phyloP scores from a whole-genome alignment of 495 filamentous ascomycete genomes.

The Trichoderma orchidacearum region DNA sequence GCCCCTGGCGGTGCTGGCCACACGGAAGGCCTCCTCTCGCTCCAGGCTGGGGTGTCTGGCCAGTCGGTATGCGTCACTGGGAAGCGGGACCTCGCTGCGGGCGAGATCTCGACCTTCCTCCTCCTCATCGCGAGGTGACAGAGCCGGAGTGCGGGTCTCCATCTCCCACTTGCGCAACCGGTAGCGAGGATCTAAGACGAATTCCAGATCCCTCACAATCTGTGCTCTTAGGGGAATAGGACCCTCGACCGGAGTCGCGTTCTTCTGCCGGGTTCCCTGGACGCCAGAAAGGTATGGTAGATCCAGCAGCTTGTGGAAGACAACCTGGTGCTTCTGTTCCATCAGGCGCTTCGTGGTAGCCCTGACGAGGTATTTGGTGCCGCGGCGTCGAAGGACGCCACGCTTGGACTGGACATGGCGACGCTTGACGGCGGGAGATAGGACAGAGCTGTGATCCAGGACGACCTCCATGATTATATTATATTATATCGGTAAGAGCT shows the following conservation, averaged over 20 bases:
- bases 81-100: conserved; percentile 11
- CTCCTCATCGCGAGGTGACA: conserved; percentile 3
- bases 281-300: not conserved
- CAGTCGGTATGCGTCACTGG: conserved; percentile 11
- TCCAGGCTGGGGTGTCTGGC: conserved; percentile 17
- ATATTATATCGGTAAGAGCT: not conserved
- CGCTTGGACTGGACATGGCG: not conserved
- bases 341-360: not conserved
- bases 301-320: not conserved
- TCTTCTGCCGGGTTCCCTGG: not conserved
- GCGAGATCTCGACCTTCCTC: conserved; percentile 17
- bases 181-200: not conserved
- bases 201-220: not conserved
- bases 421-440: not conserved
- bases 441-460: not conserved
- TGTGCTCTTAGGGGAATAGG: not conserved
- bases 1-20: conserved; percentile 11
- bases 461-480: not conserved
- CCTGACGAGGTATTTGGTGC: not conserved
- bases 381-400: not conserved
- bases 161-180: not conserved
- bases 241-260: not conserved
- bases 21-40: conserved; percentile 28
- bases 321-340: not conserved
- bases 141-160: not conserved